Percentiles rank a stretch among this genome's conserved stretches.
Evolutionary conservation across 768 basidiomycete species (phyloP).

Genomic region (Podaxis mareebaensis): DNA sequence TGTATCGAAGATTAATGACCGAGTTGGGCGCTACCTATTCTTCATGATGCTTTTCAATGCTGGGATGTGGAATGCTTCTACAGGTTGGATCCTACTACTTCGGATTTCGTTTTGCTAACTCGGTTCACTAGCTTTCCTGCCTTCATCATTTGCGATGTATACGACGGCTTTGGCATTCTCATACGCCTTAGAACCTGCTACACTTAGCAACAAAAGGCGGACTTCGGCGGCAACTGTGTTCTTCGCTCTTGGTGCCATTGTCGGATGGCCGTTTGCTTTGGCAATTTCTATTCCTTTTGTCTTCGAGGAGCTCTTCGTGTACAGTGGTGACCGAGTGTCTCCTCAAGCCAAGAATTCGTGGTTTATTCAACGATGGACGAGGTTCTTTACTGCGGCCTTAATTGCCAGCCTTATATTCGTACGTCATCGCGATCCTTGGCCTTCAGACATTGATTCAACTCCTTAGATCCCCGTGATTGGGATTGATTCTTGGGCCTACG

Average conservation of each 20-base stretch:
- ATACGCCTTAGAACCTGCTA: slow-evolving; percentile 62
- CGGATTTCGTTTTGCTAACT: slow-evolving; percentile 15
- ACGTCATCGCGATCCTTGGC: slow-evolving; percentile 25
- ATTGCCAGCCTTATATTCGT: slow-evolving; percentile 66
- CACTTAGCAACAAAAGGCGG: slow-evolving; percentile 49
- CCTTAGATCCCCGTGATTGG: slow-evolving; percentile 77
- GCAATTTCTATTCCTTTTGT: slow-evolving; percentile 88
- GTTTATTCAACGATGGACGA: slow-evolving; percentile 61
- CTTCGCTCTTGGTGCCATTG: slow-evolving; percentile 81
- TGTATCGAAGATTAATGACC: slow-evolving; percentile 79
- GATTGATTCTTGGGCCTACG: slow-evolving; percentile 88
- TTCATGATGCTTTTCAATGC: slow-evolving; percentile 84
- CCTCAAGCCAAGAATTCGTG: slow-evolving; percentile 47
- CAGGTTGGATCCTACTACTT: slow-evolving; percentile 46
- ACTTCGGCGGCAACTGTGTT: slow-evolving; percentile 65
- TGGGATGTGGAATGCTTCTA: slow-evolving; percentile 93
- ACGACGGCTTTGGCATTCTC: slow-evolving; percentile 78
- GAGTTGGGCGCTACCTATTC: slow-evolving; percentile 91
- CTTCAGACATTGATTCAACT: slow-evolving; percentile 7
- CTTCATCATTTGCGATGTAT: slow-evolving; percentile 96
- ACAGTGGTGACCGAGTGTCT: slow-evolving; percentile 64
- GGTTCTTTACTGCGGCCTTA: slow-evolving; percentile 53
- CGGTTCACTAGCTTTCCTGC: slow-evolving; percentile 72
- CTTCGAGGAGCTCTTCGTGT: slow-evolving; percentile 84
- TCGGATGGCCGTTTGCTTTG: slow-evolving; percentile 97